Evolutionary conservation across 768 basidiomycete genomes (phyloP).

Genomic region (Boletus rubroflammeus): DNA sequence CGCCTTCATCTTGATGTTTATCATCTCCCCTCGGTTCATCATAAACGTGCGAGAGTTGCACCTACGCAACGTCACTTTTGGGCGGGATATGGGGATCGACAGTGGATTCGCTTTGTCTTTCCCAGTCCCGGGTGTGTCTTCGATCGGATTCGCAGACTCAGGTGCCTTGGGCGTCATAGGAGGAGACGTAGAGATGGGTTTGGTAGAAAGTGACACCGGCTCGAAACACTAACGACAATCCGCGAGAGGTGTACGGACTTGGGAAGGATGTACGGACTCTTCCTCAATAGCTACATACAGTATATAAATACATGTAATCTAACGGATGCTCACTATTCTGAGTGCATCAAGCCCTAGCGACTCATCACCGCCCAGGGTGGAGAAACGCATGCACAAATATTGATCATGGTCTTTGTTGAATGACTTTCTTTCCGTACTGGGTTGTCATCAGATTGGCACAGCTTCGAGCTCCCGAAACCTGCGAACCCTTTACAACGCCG

Average conservation of each 20-base stretch:
- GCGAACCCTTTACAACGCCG: too few species aligned
- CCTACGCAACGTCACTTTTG: neutral
- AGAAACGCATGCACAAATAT: neutral
- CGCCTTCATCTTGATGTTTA: constrained; percentile 2
- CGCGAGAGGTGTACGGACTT: neutral
- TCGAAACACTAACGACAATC: too few species aligned
- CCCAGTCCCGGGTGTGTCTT: too few species aligned
- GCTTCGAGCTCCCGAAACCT: too few species aligned
- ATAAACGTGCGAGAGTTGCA: constrained; percentile 15
- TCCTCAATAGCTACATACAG: neutral
- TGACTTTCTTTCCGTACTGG: neutral
- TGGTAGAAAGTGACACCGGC: neutral
- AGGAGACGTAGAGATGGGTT: constrained; percentile 8
- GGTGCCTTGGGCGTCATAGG: neutral
- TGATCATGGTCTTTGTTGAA: neutral
- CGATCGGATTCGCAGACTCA: neutral
- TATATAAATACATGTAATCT: too few species aligned
- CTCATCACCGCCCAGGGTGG: too few species aligned
- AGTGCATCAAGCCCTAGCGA: too few species aligned
- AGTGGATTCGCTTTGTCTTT: constrained; percentile 12
- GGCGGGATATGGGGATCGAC: constrained; percentile 1
- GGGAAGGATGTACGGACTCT: too few species aligned
- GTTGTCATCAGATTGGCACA: too few species aligned
- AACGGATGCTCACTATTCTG: neutral
- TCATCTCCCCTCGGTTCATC: constrained; percentile 18